A percentile compares a stretch with the other conserved stretches of the same genome.
Conservation (phyloP, 2,329 filamentous ascomycete species). For the Diaporthe sp. region DNA sequence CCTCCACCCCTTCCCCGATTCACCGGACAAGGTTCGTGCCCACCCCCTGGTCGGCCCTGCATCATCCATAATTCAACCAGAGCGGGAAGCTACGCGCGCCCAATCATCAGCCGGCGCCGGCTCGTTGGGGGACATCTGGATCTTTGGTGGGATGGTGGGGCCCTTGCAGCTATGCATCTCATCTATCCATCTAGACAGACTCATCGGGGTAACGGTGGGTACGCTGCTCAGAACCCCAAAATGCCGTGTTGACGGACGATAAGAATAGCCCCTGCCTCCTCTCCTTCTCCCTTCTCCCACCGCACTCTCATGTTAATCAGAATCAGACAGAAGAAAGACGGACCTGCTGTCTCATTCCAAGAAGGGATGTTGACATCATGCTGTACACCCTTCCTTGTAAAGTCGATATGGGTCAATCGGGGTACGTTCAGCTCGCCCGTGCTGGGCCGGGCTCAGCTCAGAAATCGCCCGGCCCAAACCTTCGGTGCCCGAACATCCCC, state of each 20-base stretch:
- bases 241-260: not conserved
- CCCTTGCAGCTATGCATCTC: not conserved
- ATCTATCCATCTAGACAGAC: not conserved
- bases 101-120: constrained; percentile 28
- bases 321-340: not conserved
- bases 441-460: constrained; percentile 6
- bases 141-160: constrained; percentile 36
- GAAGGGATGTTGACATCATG: not conserved
- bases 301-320: not conserved
- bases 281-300: not conserved
- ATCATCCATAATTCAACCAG: constrained; percentile 30
- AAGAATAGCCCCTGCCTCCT: not conserved
- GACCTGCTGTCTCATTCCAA: not conserved
- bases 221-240: not conserved
- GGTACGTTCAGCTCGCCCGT: not conserved
- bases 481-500: constrained; percentile 33
- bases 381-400: not conserved
- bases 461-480: not conserved
- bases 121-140: constrained; percentile 34
- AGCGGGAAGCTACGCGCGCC: constrained; percentile 18
- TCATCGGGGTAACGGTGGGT: no score
- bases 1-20: constrained; percentile 17
- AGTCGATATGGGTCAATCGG: not conserved
- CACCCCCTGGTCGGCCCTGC: constrained; percentile 29
- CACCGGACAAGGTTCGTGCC: constrained; percentile 21